Conservation (phyloP, 768 basidiomycete genomes). For the Clathrus columnatus region DNA sequence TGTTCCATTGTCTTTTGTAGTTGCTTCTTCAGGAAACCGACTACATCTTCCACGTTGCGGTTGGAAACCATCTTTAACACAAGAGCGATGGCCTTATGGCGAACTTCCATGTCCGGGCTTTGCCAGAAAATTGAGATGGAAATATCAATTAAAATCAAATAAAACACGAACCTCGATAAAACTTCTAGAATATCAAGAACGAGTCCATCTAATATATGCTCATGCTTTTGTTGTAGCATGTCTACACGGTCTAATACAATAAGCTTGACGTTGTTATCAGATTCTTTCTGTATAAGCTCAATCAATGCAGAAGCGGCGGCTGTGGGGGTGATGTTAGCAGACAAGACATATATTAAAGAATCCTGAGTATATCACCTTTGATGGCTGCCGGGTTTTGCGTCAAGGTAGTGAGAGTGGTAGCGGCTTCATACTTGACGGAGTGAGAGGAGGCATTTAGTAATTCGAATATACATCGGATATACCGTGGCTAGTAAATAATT, state of each 20-base stretch:
- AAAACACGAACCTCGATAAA: constrained; percentile 52
- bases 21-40: constrained; percentile 94
- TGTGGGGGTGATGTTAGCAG: constrained; percentile 24
- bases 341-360: constrained; percentile 6
- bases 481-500: constrained; percentile 55
- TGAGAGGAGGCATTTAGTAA: constrained; percentile 82
- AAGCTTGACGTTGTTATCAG: constrained; percentile 98
- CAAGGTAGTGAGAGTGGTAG: constrained; percentile 85
- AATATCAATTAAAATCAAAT: background rate
- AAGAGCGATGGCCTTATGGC: constrained; percentile 82
- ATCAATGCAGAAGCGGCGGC: constrained; percentile 87
- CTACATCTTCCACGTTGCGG: constrained; percentile 94
- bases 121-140: background rate
- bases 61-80: constrained; percentile 90
- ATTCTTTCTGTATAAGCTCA: constrained; percentile 86
- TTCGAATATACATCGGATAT: constrained; percentile 91
- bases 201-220: constrained; percentile 78
- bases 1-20: constrained; percentile 87
- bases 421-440: constrained; percentile 96
- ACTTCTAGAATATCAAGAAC: constrained; percentile 96
- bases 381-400: constrained; percentile 95
- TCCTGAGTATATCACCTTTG: too few relatives aligned
- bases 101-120: constrained; percentile 90
- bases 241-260: constrained; percentile 94
- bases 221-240: constrained; percentile 71